phyloP scores from a whole-genome alignment of 192 early-diverging fungal species.

The Coemansia sp. region DNA sequence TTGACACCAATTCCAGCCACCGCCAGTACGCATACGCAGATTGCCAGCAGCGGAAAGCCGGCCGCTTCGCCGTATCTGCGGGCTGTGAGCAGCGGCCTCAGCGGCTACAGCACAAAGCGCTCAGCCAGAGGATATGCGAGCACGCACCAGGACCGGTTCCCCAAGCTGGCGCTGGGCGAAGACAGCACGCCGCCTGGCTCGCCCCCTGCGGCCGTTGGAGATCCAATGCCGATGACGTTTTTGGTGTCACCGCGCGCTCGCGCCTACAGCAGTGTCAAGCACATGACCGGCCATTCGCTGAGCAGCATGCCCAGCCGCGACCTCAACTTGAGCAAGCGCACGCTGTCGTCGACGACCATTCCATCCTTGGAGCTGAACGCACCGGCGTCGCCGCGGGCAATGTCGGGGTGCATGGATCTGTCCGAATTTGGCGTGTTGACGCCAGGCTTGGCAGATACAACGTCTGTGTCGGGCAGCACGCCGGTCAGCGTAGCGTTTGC shows the following conservation, averaged over 20 bases:
- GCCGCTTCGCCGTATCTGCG: conserved; percentile 43
- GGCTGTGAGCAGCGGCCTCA: conserved; percentile 37
- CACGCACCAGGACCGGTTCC: conserved; percentile 37
- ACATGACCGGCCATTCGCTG: conserved; percentile 19
- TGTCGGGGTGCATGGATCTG: conserved; percentile 39
- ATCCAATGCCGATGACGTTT: conserved; percentile 44
- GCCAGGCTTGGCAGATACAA: conserved; percentile 6
- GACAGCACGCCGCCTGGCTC: conserved; percentile 26
- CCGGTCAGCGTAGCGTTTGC: conserved; percentile 29
- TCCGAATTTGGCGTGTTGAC: conserved; percentile 46
- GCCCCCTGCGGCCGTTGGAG: conserved; percentile 19
- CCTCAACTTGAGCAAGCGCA: conserved; percentile 32
- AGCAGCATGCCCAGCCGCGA: conserved; percentile 32
- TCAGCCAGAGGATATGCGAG: conserved; percentile 13
- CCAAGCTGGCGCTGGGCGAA: conserved; percentile 29
- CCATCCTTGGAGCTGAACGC: conserved; percentile 29
- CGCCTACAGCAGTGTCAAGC: conserved; percentile 34
- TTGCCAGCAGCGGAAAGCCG: conserved; percentile 7
- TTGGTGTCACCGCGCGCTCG: conserved; percentile 46
- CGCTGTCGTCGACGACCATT: conserved; percentile 33
- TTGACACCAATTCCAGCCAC: conserved; percentile 27
- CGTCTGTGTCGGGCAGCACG: conserved; percentile 12
- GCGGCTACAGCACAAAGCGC: conserved; percentile 14
- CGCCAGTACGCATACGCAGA: not conserved
- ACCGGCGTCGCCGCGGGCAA: conserved; percentile 32